These are phyloP conservation scores for Neurospora crassa DNA, from an alignment of 2,329 filamentous ascomycete genomes.

Conservation along the genomic window DNA sequence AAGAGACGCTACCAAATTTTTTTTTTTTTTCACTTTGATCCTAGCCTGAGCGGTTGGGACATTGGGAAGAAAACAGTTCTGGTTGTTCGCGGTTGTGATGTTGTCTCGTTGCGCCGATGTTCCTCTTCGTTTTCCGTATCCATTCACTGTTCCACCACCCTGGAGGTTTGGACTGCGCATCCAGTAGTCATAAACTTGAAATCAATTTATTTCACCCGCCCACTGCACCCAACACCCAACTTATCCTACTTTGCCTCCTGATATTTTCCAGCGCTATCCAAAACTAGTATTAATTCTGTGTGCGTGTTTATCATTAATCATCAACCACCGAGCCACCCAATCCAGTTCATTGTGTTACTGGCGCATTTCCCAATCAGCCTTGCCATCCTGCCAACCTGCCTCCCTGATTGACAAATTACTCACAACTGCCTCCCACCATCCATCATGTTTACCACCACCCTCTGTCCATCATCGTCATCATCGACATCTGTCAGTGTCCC, in stretches of 20 bases:
- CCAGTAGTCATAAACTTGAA: neutral
- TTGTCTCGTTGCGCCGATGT: neutral
- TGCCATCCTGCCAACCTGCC: neutral
- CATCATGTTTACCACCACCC: neutral
- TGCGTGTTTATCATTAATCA: neutral
- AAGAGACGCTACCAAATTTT: slow-evolving; percentile 52
- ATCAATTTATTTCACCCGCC: neutral
- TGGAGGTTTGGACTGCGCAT: neutral
- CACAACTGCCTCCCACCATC: neutral
- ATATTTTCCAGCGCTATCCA: neutral
- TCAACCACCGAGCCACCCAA: neutral
- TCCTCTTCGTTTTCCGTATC: neutral
- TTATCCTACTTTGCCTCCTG: neutral
- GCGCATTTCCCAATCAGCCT: neutral
- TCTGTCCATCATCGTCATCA: neutral
- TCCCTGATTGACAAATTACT: neutral
- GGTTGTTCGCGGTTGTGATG: neutral
- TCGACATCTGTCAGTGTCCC: neutral
- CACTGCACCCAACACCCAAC: neutral
- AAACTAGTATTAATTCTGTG: neutral
- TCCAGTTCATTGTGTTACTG: neutral
- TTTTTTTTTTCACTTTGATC: slow-evolving; percentile 33
- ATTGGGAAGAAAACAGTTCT: slow-evolving; percentile 14
- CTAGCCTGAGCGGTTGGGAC: slow-evolving; percentile 11
- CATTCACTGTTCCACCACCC: neutral